phyloP scores from a whole-genome alignment of 352 stramenopile genomes.

The Phytopythium delawarense region DNA sequence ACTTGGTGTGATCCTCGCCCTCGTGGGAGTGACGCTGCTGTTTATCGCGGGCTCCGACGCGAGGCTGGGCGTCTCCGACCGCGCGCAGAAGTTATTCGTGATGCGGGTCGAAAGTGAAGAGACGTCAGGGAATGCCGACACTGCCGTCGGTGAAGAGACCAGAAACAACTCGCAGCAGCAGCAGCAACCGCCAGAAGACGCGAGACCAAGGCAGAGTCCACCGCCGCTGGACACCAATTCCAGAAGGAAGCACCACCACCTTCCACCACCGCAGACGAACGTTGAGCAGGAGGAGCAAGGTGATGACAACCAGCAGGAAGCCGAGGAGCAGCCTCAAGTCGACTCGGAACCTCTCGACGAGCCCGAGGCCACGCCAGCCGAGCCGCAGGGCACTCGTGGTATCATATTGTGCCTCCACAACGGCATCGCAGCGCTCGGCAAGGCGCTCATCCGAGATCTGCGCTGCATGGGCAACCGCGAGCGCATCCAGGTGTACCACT shows the following conservation, averaged over 20 bases:
- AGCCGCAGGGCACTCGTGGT: slow-evolving; percentile 5
- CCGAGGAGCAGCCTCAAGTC: neutral
- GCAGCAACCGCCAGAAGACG: neutral
- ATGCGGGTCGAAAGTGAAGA: neutral
- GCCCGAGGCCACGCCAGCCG: neutral
- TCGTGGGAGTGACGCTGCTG: neutral
- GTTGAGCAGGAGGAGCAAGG: neutral
- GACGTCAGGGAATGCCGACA: neutral
- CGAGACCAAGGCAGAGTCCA: no score
- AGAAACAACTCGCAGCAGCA: neutral
- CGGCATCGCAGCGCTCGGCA: slow-evolving; percentile 31
- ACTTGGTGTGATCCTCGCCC: neutral
- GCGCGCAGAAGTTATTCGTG: neutral
- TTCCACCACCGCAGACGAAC: no score
- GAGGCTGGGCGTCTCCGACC: neutral
- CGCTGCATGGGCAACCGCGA: slow-evolving; percentile 44
- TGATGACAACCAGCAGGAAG: neutral
- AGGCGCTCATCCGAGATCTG: slow-evolving; percentile 48
- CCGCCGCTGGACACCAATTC: no score
- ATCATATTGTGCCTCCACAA: slow-evolving; percentile 42
- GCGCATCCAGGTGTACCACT: slow-evolving; percentile 55
- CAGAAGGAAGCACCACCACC: no score
- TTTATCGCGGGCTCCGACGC: neutral
- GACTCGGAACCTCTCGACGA: neutral
- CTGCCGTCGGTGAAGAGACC: neutral